Percentiles rank a stretch among this genome's conserved stretches.
phyloP scores from a whole-genome alignment of 2,329 filamentous ascomycete species.

The Alternaria metachromatica region DNA sequence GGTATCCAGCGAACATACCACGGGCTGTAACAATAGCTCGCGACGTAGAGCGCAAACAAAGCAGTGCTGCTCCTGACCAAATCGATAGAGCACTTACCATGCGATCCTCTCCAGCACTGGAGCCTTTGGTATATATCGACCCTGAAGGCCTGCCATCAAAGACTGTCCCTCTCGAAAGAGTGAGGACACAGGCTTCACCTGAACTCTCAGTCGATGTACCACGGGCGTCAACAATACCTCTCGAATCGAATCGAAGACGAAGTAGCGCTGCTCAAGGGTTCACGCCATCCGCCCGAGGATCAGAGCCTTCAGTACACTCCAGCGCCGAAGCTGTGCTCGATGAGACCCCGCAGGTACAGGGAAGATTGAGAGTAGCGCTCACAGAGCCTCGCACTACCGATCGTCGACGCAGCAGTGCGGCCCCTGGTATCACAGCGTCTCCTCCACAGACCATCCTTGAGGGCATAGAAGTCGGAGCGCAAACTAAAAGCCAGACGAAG shows the following conservation, averaged over 20 bases:
- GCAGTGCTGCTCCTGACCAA: neutral
- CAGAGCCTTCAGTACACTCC: constrained; percentile 6
- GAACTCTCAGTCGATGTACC: constrained; percentile 7
- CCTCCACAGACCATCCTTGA: constrained; percentile 4
- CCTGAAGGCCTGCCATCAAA: neutral
- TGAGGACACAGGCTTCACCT: neutral
- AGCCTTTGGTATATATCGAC: neutral
- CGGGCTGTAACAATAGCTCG: neutral
- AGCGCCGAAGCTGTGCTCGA: neutral
- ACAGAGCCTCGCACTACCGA: neutral
- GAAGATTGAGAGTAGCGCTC: neutral
- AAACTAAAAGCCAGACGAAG: neutral
- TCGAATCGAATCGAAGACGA: neutral
- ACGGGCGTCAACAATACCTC: constrained; percentile 4
- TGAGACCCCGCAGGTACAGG: neutral
- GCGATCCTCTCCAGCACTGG: constrained; percentile 13
- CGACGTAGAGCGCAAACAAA: neutral
- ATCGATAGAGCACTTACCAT: constrained; percentile 10
- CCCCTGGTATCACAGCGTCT: constrained; percentile 15
- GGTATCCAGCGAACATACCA: neutral
- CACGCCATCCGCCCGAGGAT: constrained; percentile 1
- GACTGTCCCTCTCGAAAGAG: neutral
- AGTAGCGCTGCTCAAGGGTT: constrained; percentile 21
- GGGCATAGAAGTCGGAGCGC: neutral
- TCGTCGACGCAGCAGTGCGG: neutral